Base-by-base conservation (phyloP, 1,284 basidiomycete genomes). In the Somion occarium region DNA sequence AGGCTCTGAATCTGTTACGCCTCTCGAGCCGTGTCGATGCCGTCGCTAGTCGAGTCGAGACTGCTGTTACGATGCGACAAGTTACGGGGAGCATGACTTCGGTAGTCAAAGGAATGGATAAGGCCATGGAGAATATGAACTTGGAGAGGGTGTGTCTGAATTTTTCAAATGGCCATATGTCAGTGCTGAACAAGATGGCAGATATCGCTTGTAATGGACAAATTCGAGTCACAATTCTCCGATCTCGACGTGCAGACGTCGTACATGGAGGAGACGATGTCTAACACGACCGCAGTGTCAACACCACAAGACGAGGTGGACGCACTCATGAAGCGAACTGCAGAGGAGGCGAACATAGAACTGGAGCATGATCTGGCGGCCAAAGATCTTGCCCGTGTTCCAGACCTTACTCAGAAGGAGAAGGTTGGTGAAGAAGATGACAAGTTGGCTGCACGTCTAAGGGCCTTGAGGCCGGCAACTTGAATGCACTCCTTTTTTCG, bases 141-240 rank as follows among this genome's bases (percentile, higher is more conserved):
- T 80, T 99, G 47, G 97, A 99, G 64, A 78, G 88, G 67, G 95
- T 94, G 63, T 64, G 85, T 75, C 4, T 42, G n/a, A 25, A 12
- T 34, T 20, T 18, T 15, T 18, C 9, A 24, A n/a, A n/a, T n/a
- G n/a, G n/a, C n/a, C n/a, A n/a, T n/a, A n/a, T n/a, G n/a, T n/a
- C n/a, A n/a, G n/a, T n/a, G n/a, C n/a, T n/a, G n/a, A n/a, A n/a
- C n/a, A n/a, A n/a, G n/a, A n/a, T 13, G 34, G 30, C 59, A 98
- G 95, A 99, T 99, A 69, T 96, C 97, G 11, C 71, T 93, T 55
- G 93, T 99, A 15, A 99, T 99, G 97, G 97, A 99, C 73, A 98
- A 96, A 73, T 99, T 99, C 68, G 97, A 99, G 70, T 66, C 84
- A 2, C 96, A 99, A 64, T 98, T 99, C 72, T 80, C 92, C 53